These are phyloP conservation scores for Abortiporus biennis DNA, from an alignment of 1,284 basidiomycete genomes.

Conservation along the genomic window DNA sequence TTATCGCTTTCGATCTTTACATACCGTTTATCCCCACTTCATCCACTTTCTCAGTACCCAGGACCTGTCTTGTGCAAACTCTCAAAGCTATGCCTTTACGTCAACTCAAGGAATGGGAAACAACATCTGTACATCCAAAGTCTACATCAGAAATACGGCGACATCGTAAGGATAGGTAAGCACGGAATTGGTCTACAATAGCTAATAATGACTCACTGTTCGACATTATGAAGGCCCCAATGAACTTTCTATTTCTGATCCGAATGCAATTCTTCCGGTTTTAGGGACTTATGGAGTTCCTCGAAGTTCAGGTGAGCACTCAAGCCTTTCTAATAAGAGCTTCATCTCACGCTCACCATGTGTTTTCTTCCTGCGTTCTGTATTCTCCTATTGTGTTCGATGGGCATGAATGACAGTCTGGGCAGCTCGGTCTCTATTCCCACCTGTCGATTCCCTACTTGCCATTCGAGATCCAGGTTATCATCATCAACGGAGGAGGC, in stretches of 20 bases:
- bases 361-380: no score
- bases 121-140: constrained; percentile 18
- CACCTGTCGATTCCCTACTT: constrained; percentile 12
- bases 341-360: no score
- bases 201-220: neutral
- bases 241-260: constrained; percentile 20
- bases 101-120: constrained; percentile 15
- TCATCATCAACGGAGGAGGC: constrained; percentile 20
- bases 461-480: constrained; percentile 15
- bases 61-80: constrained; percentile 21
- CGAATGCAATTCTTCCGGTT: constrained; percentile 12
- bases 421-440: constrained; percentile 14
- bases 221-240: constrained; percentile 18
- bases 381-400: no score
- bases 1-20: constrained; percentile 11
- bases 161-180: constrained; percentile 25
- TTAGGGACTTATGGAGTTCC: constrained; percentile 13
- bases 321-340: no score
- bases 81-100: constrained; percentile 19
- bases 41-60: constrained; percentile 24
- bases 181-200: neutral
- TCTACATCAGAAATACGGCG: constrained; percentile 23
- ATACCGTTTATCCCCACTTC: constrained; percentile 26
- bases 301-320: no score
- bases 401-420: no score